phyloP scores from a whole-genome alignment of 805 yeast species.

The Lipomyces oligophaga region DNA sequence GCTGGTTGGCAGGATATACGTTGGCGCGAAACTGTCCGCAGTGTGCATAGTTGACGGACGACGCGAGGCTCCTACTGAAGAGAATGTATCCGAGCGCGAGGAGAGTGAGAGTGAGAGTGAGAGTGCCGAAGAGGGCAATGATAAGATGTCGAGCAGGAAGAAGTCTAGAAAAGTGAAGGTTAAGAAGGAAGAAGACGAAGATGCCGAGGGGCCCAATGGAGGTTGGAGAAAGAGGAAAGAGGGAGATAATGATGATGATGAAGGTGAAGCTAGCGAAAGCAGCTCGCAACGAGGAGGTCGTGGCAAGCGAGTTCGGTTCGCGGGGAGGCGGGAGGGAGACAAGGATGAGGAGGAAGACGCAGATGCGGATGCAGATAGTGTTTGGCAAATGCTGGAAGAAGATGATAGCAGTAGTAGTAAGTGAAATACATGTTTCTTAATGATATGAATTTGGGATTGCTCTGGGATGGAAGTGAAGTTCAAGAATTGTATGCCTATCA shows the following conservation, averaged over 20 bases:
- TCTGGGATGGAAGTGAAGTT: no score
- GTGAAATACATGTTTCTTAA: no score
- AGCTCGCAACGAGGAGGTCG: not conserved
- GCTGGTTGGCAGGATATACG: slow-evolving; percentile 63
- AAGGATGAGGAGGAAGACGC: slow-evolving; percentile 18
- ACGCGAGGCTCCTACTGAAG: not conserved
- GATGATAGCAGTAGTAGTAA: slow-evolving; percentile 1
- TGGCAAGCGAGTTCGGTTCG: slow-evolving; percentile 11
- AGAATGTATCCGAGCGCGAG: slow-evolving; percentile 5
- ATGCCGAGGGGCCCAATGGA: not conserved
- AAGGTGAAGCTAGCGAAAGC: not conserved
- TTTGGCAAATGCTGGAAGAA: slow-evolving; percentile 16
- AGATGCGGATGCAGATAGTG: slow-evolving; percentile 6
- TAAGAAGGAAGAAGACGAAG: not conserved
- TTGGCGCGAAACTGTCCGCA: slow-evolving; percentile 65
- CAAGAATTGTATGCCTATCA: no score
- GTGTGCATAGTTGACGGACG: slow-evolving; percentile 48
- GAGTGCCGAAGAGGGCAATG: slow-evolving; percentile 1
- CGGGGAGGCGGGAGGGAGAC: slow-evolving; percentile 4
- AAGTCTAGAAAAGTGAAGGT: not conserved
- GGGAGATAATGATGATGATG: not conserved
- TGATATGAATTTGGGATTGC: no score
- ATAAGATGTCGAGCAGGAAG: not conserved
- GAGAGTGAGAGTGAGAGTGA: not conserved
- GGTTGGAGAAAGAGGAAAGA: not conserved